Percentiles rank a stretch among this genome's conserved stretches.
phyloP scores from a whole-genome alignment of 805 yeast species.

The Lipomyces japonicus region DNA sequence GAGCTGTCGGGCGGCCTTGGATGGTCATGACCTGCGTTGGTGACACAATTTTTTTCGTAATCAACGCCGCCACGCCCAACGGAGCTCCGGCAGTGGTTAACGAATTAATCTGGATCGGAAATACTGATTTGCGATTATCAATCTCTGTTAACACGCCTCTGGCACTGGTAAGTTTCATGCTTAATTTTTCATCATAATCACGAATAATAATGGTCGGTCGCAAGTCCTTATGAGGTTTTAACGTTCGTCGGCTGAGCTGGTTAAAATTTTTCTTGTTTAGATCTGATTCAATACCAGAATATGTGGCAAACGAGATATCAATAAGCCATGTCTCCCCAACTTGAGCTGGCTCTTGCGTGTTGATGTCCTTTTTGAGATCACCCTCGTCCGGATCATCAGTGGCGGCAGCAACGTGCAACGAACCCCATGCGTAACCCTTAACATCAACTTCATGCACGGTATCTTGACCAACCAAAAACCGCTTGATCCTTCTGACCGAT shows the following conservation, averaged over 20 bases:
- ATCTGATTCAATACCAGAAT: slow-evolving; percentile 45
- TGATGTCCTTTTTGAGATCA: slow-evolving; percentile 35
- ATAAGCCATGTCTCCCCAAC: slow-evolving; percentile 85
- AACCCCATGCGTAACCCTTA: slow-evolving; percentile 66
- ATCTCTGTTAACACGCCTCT: slow-evolving; percentile 65
- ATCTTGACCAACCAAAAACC: slow-evolving; percentile 92
- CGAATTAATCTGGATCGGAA: slow-evolving; percentile 65
- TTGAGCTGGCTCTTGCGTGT: slow-evolving; percentile 54
- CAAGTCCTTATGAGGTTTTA: slow-evolving; percentile 31
- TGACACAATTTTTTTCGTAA: slow-evolving; percentile 7
- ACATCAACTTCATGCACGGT: slow-evolving; percentile 89
- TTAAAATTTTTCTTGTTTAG: slow-evolving; percentile 40
- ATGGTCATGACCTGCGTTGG: slow-evolving; percentile 17
- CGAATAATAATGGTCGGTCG: slow-evolving; percentile 74
- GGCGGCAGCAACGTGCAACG: slow-evolving; percentile 26
- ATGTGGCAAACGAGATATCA: slow-evolving; percentile 77
- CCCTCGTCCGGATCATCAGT: slow-evolving; percentile 28
- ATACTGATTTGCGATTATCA: slow-evolving; percentile 75
- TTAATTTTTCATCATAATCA: slow-evolving; percentile 55
- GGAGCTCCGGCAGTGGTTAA: slow-evolving; percentile 23
- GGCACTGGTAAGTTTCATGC: slow-evolving; percentile 65
- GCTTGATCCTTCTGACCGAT: slow-evolving; percentile 82
- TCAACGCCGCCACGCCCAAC: slow-evolving; percentile 21
- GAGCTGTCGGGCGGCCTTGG: slow-evolving; percentile 44
- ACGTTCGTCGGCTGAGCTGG: slow-evolving; percentile 33